Conservation (phyloP, 192 early-diverging fungal genomes). For the Mortierella antarctica region DNA sequence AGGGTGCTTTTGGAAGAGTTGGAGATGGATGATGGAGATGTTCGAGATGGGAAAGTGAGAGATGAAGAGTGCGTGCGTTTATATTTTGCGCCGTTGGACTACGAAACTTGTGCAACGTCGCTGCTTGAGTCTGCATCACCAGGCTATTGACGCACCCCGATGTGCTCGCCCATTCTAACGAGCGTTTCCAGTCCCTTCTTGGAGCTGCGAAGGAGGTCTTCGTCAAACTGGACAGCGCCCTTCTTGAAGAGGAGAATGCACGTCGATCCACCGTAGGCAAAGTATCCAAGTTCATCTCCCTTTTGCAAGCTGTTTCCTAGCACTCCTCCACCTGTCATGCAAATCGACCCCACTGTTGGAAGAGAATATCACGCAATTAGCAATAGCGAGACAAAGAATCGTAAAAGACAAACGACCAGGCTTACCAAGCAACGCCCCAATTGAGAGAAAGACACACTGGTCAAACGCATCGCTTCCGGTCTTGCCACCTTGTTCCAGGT, state of each 20-base stretch:
- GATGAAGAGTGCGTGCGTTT: neutral
- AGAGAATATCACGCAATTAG: neutral
- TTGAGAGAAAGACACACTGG: slow-evolving; percentile 68
- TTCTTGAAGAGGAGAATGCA: slow-evolving; percentile 74
- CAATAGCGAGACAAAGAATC: no score
- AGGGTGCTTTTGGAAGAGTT: neutral
- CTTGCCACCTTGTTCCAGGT: slow-evolving; percentile 34
- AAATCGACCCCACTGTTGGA: slow-evolving; percentile 71
- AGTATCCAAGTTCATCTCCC: slow-evolving; percentile 82
- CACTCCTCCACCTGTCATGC: slow-evolving; percentile 58
- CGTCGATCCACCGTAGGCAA: slow-evolving; percentile 82
- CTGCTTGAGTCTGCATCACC: no score
- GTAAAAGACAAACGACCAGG: neutral
- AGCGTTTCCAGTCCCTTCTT: slow-evolving; percentile 68
- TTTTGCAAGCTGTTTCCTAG: slow-evolving; percentile 60
- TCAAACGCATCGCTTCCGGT: slow-evolving; percentile 53
- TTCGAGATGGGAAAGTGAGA: neutral
- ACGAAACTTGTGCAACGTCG: no score
- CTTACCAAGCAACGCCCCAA: slow-evolving; percentile 72
- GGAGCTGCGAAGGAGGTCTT: slow-evolving; percentile 68
- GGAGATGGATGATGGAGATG: neutral
- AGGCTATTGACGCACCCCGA: slow-evolving; percentile 23
- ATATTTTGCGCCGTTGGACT: no score
- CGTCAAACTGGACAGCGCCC: slow-evolving; percentile 69
- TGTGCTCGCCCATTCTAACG: slow-evolving; percentile 57